Conservation (phyloP, 139 green algal genomes). For the Chloropicon primus region DNA sequence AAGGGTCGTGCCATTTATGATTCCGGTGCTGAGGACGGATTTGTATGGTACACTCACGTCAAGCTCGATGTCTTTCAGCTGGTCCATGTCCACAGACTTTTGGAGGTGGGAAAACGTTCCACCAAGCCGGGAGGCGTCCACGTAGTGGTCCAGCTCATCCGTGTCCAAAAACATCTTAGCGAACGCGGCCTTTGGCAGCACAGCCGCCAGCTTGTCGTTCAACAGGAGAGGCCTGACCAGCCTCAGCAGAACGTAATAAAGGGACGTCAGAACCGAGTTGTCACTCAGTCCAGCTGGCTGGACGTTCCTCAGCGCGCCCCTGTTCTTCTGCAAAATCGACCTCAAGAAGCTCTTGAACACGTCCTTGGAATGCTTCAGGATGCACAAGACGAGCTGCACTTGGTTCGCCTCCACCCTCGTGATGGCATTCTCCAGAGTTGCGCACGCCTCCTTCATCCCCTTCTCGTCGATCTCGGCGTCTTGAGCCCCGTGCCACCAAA, state of each 20-base stretch:
- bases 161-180: neutral
- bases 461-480: conserved; percentile 29
- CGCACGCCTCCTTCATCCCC: conserved; percentile 17
- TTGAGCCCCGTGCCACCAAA: conserved; percentile 44
- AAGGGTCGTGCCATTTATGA: neutral
- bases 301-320: conserved; percentile 39
- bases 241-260: conserved; percentile 55
- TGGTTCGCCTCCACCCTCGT: conserved; percentile 20
- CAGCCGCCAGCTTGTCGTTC: neutral
- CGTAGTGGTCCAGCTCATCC: neutral
- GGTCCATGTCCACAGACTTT: neutral
- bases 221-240: conserved; percentile 35
- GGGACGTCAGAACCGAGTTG: conserved; percentile 45
- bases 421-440: neutral
- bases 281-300: conserved; percentile 63
- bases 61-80: neutral
- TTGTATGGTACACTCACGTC: neutral
- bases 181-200: neutral
- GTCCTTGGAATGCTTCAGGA: conserved; percentile 1
- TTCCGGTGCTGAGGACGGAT: neutral
- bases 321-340: conserved; percentile 54
- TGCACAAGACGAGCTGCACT: conserved; percentile 5
- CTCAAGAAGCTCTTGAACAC: conserved; percentile 29
- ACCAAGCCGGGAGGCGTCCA: neutral
- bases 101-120: neutral